These are phyloP conservation scores for Phytophthora pluvialis DNA, from an alignment of 352 stramenopile genomes.

Conservation along the genomic window DNA sequence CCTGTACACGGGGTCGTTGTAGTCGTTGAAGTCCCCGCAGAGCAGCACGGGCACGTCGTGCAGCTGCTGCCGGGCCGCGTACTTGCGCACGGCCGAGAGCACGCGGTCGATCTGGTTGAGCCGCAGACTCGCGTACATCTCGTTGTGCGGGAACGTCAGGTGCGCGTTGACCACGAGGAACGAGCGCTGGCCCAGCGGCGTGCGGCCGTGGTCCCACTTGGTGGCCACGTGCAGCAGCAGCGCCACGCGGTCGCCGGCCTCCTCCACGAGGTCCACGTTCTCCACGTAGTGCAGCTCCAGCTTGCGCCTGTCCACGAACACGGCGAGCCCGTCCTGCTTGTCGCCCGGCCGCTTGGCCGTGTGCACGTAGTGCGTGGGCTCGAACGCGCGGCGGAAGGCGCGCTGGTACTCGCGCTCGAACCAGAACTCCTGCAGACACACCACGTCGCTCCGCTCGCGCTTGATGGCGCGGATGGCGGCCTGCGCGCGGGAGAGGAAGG, in stretches of 20 bases:
- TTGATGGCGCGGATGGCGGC: constrained; percentile 78
- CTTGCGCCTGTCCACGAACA: constrained; percentile 81
- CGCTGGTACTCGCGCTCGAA: constrained; percentile 82
- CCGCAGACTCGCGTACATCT: constrained; percentile 81
- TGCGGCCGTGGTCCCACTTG: constrained; percentile 69
- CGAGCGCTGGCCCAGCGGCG: constrained; percentile 63
- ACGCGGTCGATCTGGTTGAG: constrained; percentile 85
- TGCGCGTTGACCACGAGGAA: constrained; percentile 88
- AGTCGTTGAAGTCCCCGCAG: constrained; percentile 90
- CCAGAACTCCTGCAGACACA: constrained; percentile 90
- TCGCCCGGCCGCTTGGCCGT: constrained; percentile 73
- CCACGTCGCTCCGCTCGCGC: constrained; percentile 72
- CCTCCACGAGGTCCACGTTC: constrained; percentile 74
- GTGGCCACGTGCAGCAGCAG: constrained; percentile 85
- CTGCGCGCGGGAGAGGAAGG: constrained; percentile 75
- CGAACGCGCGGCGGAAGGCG: constrained; percentile 69
- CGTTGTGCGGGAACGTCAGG: constrained; percentile 84
- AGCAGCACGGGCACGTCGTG: constrained; percentile 79
- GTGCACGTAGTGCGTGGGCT: constrained; percentile 73
- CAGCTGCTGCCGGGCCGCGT: constrained; percentile 65
- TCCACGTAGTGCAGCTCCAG: constrained; percentile 82
- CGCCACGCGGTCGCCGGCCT: constrained; percentile 82
- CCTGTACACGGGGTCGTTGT: constrained; percentile 82
- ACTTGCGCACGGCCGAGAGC: constrained; percentile 72
- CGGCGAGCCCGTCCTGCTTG: constrained; percentile 84